Evolutionary conservation across 1,139 yeast genomes (phyloP).

Genomic region (Arxiozyma bovina): DNA sequence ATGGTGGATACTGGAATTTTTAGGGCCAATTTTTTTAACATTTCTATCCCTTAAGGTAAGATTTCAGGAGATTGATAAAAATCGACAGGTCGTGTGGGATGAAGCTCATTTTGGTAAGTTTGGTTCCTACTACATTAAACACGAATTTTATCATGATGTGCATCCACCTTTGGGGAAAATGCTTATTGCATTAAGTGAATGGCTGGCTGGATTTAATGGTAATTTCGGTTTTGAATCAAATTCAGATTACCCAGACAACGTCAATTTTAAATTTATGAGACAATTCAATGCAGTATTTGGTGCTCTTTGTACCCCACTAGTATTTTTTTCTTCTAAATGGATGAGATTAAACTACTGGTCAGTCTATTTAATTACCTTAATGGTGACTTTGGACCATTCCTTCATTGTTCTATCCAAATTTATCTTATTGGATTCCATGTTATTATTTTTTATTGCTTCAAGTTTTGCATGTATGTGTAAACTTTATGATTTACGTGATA

Average conservation of each 20-base stretch:
- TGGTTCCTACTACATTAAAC: slow-evolving; percentile 53
- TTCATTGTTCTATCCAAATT: slow-evolving; percentile 61
- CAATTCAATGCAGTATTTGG: slow-evolving; percentile 58
- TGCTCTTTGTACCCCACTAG: slow-evolving; percentile 53
- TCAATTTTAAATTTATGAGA: slow-evolving; percentile 54
- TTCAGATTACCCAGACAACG: slow-evolving; percentile 42
- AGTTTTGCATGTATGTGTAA: slow-evolving; percentile 51
- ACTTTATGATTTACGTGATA: slow-evolving; percentile 39
- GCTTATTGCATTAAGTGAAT: slow-evolving; percentile 59
- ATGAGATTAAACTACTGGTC: slow-evolving; percentile 41
- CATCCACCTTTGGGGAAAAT: slow-evolving; percentile 75
- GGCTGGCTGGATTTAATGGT: slow-evolving; percentile 60
- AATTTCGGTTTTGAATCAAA: slow-evolving; percentile 61
- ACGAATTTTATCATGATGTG: slow-evolving; percentile 66
- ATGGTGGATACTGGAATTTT: slow-evolving; percentile 1
- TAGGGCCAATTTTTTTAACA: slow-evolving; percentile 43
- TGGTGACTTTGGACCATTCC: slow-evolving; percentile 59
- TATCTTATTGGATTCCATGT: slow-evolving; percentile 64
- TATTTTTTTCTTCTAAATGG: slow-evolving; percentile 49
- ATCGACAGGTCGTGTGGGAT: slow-evolving; percentile 82
- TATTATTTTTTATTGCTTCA: slow-evolving; percentile 59
- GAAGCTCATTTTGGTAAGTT: slow-evolving; percentile 76
- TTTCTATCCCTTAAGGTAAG: slow-evolving; percentile 58
- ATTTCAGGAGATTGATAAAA: slow-evolving; percentile 53
- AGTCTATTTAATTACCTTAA: slow-evolving; percentile 45